Evolutionary conservation across 176 grass and related monocot genomes (phyloP), one percentile per base, ranked within the genome.

Genomic region (Lolium perenne): DNA sequence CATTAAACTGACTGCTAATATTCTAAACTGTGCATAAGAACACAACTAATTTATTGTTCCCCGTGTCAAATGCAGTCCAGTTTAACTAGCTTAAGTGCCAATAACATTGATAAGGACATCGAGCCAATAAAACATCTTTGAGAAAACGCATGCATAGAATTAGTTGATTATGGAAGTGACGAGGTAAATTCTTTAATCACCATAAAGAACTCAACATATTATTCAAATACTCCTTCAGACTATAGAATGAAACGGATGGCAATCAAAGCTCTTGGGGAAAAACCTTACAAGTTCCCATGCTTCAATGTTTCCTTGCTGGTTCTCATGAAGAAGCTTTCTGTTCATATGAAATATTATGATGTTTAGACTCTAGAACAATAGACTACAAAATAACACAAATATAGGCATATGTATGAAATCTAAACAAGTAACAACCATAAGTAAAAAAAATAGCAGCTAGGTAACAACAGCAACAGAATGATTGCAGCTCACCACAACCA

Each of bases 201-300:
- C 40, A 41, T 41, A 41, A 41, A 5, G 40, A 41, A 41, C 40
- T 41, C 40, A 41, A 41, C 40, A 41, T 41, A 41, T 41, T 41
- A 41, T 41, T 41, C 40, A 41, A 41, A 41, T 4, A 41, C 40
- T 41, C 10, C 6, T 50, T 68, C 15, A 68, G 15, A 23, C 7
- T 49, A 10, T 15, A 51, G 11, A 51, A 51, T 15, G 49, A 51
- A 51, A 4, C 10, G 23, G 47, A 20, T 41, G 6, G 1, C 20
- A 3, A 76, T 22, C 10, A 76, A 71, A 4, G 20, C 86, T 86
- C 43, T 57, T 40, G 60, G 54, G 32, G 86, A 88, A 41, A 85
- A 86, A 4, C 40, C 85, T 83, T 92, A 95, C 95, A 53, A 97
- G 89, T 83, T 98, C 89, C 93, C 91, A 95, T 43, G 78, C 91